Base-by-base conservation (phyloP, 2,329 filamentous ascomycete species). In the Rutstroemia sp. region DNA sequence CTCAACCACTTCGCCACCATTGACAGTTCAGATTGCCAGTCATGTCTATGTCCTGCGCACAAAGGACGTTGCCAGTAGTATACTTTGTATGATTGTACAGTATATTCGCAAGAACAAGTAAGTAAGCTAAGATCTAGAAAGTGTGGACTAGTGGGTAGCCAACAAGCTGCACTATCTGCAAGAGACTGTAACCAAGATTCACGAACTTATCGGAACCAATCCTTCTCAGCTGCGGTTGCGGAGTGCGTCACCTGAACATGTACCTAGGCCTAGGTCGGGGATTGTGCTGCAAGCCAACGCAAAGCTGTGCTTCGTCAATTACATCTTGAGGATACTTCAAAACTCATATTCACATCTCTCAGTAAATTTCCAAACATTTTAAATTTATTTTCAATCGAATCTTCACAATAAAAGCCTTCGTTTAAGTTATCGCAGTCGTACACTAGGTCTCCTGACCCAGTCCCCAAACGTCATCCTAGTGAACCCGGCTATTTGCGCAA, bases 401-500 rank as follows among this genome's bases (percentile, higher is more conserved):
- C 7, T 42, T 42, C 9, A 19, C 39, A 42, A 17, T 3, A 8
- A 17, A 42, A 42, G 39, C n/a, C 39, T 9, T 42, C 39, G 10
- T 42, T 42, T 8, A 8, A 42, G 14, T 19, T 42, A 42, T 42
- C 16, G 8, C 39, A n/a, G 5, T 46, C 7, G 19, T 21, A 54
- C 25, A 39, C 34, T 16, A 34, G 45, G 42, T 56, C 54, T 52
- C 53, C 54, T 52, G 47, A 52, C 48, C 48, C 27, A 17, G 17
- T 38, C 27, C 39, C 38, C 16, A 36, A 50, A 56, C 42, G 48
- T 56, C 54, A 56, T 51, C 25, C 49, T 27, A 49, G 47, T 12
- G 16, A 40, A 25, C 44, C 51, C 45, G 50, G 40, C 42, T 30
- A 34, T 49, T 49, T 49, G 25, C 48, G 42, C 17, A 48, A 17